Percentiles rank a stretch among this genome's conserved stretches.
Conservation (phyloP, 441 rosid genomes). For the Rhodomyrtus psidioides region DNA sequence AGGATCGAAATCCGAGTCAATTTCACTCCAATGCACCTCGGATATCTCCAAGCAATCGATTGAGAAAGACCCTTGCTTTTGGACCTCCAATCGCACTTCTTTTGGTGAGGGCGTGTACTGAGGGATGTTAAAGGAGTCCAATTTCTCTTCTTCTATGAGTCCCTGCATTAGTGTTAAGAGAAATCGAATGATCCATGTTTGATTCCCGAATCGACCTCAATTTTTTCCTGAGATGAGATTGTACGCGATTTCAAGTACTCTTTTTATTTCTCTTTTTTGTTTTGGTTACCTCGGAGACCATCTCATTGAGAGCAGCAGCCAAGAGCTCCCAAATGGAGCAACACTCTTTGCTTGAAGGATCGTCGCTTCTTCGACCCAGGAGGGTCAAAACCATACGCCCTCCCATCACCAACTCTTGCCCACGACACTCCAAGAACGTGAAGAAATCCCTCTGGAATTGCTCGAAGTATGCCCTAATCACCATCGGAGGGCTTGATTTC, state of each 20-base stretch:
- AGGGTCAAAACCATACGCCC: constrained; percentile 3
- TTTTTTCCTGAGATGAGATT: too few species aligned
- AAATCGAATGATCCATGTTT: too few species aligned
- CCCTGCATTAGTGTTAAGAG: not conserved
- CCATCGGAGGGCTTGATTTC: not conserved
- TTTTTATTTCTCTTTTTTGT: not conserved
- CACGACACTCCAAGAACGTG: not conserved
- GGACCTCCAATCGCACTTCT: not conserved
- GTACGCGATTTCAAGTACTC: too few species aligned
- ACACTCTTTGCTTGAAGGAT: not conserved
- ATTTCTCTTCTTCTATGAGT: not conserved
- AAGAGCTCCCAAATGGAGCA: not conserved
- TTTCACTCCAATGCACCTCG: not conserved
- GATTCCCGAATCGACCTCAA: too few species aligned
- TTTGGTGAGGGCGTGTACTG: not conserved
- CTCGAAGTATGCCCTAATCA: not conserved
- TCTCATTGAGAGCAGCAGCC: not conserved
- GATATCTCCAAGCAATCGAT: not conserved
- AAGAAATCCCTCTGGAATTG: constrained; percentile 2
- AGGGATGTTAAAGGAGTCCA: constrained; percentile 6
- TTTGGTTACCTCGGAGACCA: constrained; percentile 3
- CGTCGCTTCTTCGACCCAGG: not conserved
- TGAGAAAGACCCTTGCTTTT: not conserved
- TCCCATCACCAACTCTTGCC: not conserved
- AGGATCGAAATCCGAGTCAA: not conserved